Percentiles rank a stretch among this genome's conserved stretches.
Evolutionary conservation across 2,329 filamentous ascomycete genomes (phyloP).

Genomic region (Cercospora canescens): DNA sequence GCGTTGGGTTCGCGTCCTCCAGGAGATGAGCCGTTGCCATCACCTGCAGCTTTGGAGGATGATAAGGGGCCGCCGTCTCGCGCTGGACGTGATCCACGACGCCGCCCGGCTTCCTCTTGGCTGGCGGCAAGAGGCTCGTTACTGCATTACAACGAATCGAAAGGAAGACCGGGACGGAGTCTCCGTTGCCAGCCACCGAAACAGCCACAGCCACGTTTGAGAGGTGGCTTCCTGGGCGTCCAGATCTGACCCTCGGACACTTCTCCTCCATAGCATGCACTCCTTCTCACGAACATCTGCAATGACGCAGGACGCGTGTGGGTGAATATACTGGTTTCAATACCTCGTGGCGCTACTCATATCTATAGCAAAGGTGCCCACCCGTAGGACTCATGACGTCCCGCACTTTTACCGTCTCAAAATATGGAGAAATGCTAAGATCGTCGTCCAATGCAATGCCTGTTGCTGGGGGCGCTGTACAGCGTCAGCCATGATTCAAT

Average conservation of each 20-base stretch:
- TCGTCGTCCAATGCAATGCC: slow-evolving; percentile 6
- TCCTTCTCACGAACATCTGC: background rate
- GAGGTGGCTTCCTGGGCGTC: too few relatives aligned
- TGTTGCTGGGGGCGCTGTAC: background rate
- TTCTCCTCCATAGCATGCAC: too few relatives aligned
- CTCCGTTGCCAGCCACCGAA: background rate
- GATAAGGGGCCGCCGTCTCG: background rate
- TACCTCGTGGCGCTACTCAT: slow-evolving; percentile 12
- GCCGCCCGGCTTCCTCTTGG: background rate
- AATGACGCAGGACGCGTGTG: background rate
- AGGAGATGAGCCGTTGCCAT: background rate
- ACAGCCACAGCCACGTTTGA: background rate
- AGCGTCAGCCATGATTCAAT: background rate
- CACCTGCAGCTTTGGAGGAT: background rate
- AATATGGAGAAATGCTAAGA: slow-evolving; percentile 13
- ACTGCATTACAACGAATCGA: background rate
- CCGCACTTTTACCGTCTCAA: slow-evolving; percentile 10
- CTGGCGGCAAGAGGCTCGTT: background rate
- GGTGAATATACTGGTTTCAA: background rate
- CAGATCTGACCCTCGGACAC: background rate
- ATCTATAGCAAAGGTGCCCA: slow-evolving; percentile 19
- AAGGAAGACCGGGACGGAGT: background rate
- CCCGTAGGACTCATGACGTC: slow-evolving; percentile 18
- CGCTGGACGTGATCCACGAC: background rate
- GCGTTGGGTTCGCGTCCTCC: background rate